These are phyloP conservation scores for Carex scoparia DNA, from an alignment of 176 grass and related monocot species.

Conservation along the genomic window DNA sequence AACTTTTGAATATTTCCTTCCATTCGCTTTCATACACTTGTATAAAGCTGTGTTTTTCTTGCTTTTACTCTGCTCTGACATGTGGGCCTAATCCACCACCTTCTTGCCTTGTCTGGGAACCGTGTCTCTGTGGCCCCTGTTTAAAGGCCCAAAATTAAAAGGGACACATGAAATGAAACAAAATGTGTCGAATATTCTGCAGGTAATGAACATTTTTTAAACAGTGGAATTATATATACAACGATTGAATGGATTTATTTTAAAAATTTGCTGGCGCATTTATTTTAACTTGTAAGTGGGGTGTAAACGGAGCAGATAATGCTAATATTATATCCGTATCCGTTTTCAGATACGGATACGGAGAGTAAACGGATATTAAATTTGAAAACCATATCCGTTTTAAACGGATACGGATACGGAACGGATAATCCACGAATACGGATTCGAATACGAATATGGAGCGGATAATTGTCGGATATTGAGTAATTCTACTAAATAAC, in stretches of 20 bases:
- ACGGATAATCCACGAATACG: too few species aligned
- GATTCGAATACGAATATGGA: too few species aligned
- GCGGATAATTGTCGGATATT: too few species aligned
- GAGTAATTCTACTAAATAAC: too few species aligned
- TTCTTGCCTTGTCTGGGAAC: neutral
- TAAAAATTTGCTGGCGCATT: neutral
- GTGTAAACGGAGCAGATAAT: too few species aligned
- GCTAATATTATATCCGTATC: too few species aligned
- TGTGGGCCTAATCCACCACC: neutral
- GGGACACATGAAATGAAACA: neutral
- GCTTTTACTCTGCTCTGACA: neutral
- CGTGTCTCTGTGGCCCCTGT: neutral
- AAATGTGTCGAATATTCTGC: neutral
- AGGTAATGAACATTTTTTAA: neutral
- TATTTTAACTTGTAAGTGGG: neutral
- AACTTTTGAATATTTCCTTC: neutral
- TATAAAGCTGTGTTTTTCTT: neutral
- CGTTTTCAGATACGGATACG: too few species aligned
- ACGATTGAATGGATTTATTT: too few species aligned
- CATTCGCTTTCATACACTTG: conserved; percentile 1
- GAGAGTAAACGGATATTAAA: too few species aligned
- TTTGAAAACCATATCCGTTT: too few species aligned
- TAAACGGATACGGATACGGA: too few species aligned
- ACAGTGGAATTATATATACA: neutral
- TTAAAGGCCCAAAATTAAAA: neutral